Evolutionary conservation across 768 basidiomycete genomes (phyloP), one percentile per base, ranked within the genome.

Genomic region (Clathrus columnatus): DNA sequence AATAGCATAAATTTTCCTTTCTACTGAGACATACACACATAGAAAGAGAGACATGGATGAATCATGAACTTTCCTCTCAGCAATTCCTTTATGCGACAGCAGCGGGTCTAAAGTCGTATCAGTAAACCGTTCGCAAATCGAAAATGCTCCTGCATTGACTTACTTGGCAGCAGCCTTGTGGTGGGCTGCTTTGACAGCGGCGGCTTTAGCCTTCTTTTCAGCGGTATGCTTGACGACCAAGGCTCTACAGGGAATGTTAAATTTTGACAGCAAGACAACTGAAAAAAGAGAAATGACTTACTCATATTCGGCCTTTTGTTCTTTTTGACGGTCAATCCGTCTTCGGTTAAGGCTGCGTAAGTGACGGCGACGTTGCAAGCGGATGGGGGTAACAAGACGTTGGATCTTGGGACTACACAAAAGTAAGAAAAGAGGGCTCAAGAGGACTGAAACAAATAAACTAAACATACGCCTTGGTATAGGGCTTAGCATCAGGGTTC

Each of bases 341-440:
- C 91, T 82, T 69, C 85, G 83, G 74, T 91, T 87, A 75, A 97
- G 81, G 46, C 91, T 81, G 62, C 75, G 83, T 67, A 95, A 82
- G 77, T 90, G 92, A 63, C 95, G 89, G 72, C 91, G 87, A 73
- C 93, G 90, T 75, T 99, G 95, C 67, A 97, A 87, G 66, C 93
- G 90, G 67, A 89, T 68, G 63, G 94, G 94, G 47, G 93, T 97
- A 63, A 97, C 93, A 58, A 97, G 83, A 67, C 94, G 84, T 75
- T 96, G 92, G 70, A 97, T 96, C 78, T 95, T 95, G 66, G 94
- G 92, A 64, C 91, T 91, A 54, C 18, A 21, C 26, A 48, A 30
- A 11, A 42, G 7, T 5, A n/a, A n/a, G n/a, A n/a, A n/a, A 32
- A 20, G 62, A n/a, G 61, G 48, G 1, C n/a, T 28, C 17, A 18